phyloP scores from a whole-genome alignment of 129 eudicot genomes.

The Apium graveolens region DNA sequence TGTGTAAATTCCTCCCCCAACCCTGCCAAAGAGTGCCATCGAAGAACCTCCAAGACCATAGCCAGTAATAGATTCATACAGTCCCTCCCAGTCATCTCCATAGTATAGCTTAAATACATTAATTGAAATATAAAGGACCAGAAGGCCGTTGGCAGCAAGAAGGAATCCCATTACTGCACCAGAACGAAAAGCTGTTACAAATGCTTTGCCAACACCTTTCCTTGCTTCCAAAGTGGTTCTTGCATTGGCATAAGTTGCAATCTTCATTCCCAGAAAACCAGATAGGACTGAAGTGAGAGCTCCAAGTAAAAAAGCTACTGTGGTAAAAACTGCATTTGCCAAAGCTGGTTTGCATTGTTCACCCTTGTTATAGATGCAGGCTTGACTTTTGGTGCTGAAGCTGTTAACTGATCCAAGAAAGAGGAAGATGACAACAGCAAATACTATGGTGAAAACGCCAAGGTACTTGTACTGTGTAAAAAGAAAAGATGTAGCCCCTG shows the following conservation, averaged over 20 bases:
- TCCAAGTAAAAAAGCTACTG: slow-evolving; percentile 42
- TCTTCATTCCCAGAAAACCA: slow-evolving; percentile 53
- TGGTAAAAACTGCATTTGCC: slow-evolving; percentile 44
- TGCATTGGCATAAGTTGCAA: slow-evolving; percentile 48
- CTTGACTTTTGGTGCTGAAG: slow-evolving; percentile 42
- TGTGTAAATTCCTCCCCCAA: slow-evolving; percentile 54
- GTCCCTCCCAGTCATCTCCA: slow-evolving; percentile 53
- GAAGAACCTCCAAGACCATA: slow-evolving; percentile 57
- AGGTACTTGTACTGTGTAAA: slow-evolving; percentile 48
- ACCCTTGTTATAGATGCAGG: slow-evolving; percentile 41
- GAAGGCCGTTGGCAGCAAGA: slow-evolving; percentile 46
- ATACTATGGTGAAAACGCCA: slow-evolving; percentile 28
- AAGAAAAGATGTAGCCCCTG: slow-evolving; percentile 55
- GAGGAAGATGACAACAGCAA: slow-evolving; percentile 34
- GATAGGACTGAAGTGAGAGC: slow-evolving; percentile 45
- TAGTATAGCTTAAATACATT: slow-evolving; percentile 38
- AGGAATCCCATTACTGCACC: slow-evolving; percentile 51
- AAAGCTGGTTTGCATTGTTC: slow-evolving; percentile 46
- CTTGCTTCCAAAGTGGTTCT: slow-evolving; percentile 52
- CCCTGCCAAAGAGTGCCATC: slow-evolving; percentile 58
- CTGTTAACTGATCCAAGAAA: slow-evolving; percentile 49
- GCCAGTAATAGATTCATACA: slow-evolving; percentile 50
- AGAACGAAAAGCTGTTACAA: slow-evolving; percentile 40
- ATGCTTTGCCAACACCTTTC: slow-evolving; percentile 40
- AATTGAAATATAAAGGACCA: slow-evolving; percentile 35